Conservation (phyloP, 2,329 filamentous ascomycete genomes). For the Uncinocarpus reesii region DNA sequence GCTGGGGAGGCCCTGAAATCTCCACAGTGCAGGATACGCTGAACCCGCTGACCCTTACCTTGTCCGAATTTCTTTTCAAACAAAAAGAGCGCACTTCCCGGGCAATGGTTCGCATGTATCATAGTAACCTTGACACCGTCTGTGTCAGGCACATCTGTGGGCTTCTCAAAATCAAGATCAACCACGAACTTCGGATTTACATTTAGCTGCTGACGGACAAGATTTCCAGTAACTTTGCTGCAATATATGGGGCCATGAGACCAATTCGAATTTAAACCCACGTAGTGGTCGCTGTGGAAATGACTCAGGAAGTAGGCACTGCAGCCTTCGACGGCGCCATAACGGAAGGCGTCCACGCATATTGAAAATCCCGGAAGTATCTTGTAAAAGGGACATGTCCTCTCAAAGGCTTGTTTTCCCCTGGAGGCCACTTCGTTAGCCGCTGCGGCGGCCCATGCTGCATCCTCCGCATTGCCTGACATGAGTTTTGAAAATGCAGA, state of each 20-base stretch:
- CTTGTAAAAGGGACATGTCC: conserved; percentile 97
- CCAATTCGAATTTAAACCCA: conserved; percentile 82
- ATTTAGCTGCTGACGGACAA: conserved; percentile 74
- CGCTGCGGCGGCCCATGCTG: conserved; percentile 79
- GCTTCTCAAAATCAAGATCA: conserved; percentile 72
- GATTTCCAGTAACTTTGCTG: conserved; percentile 80
- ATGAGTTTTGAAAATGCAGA: conserved; percentile 91
- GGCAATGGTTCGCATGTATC: conserved; percentile 94
- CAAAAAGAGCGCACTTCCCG: conserved; percentile 83
- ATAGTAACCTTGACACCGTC: conserved; percentile 80
- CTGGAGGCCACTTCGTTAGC: conserved; percentile 65
- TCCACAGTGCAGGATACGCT: conserved; percentile 85
- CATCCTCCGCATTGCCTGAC: conserved; percentile 80
- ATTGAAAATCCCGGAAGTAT: conserved; percentile 89
- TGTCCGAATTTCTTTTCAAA: conserved; percentile 67
- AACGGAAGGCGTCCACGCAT: conserved; percentile 91
- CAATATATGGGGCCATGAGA: conserved; percentile 92
- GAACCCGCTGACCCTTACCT: conserved; percentile 51
- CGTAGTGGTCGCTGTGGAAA: conserved; percentile 96
- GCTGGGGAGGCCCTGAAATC: conserved; percentile 86
- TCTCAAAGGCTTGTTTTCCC: conserved; percentile 74
- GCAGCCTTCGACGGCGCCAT: conserved; percentile 84
- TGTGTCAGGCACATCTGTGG: conserved; percentile 67
- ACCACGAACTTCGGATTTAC: conserved; percentile 81
- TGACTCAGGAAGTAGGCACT: conserved; percentile 94